A percentile compares a stretch with the other conserved stretches of the same genome.
These are phyloP conservation scores for Mycena vulgaris DNA, from an alignment of 768 basidiomycete species.

Conservation along the genomic window DNA sequence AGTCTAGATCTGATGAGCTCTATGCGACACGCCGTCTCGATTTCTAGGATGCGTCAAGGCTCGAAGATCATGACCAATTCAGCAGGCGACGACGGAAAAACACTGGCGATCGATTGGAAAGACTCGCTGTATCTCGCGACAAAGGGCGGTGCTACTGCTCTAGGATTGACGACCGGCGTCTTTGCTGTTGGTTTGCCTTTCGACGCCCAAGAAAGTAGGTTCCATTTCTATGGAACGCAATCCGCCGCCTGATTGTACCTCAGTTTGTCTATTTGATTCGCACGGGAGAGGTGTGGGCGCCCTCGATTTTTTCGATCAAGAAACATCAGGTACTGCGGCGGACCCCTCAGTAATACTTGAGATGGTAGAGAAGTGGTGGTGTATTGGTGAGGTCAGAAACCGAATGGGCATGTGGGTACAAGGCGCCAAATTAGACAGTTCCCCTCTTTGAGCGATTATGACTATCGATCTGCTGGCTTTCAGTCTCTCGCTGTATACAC, in stretches of 20 bases:
- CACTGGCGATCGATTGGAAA: constrained; percentile 81
- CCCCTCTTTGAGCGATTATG: constrained; percentile 20
- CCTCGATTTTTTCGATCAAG: constrained; percentile 79
- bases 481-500: constrained; percentile 10
- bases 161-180: constrained; percentile 65
- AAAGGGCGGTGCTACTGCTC: constrained; percentile 79
- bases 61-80: constrained; percentile 42
- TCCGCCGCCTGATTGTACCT: constrained; percentile 17
- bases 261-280: constrained; percentile 66
- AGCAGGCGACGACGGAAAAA: constrained; percentile 34
- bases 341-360: constrained; percentile 56
- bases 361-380: constrained; percentile 93
- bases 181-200: constrained; percentile 77
- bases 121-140: constrained; percentile 89
- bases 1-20: constrained; percentile 80
- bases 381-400: constrained; percentile 81
- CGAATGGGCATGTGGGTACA: constrained; percentile 83
- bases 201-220: constrained; percentile 83
- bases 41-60: constrained; percentile 80
- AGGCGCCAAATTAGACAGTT: constrained; percentile 55
- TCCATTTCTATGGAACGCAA: constrained; percentile 6
- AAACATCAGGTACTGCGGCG: constrained; percentile 34
- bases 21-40: constrained; percentile 85
- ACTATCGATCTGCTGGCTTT: constrained; percentile 11
- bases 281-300: constrained; percentile 66